These are phyloP conservation scores for Russula emetica DNA, from an alignment of 768 basidiomycete genomes.

Conservation along the genomic window DNA sequence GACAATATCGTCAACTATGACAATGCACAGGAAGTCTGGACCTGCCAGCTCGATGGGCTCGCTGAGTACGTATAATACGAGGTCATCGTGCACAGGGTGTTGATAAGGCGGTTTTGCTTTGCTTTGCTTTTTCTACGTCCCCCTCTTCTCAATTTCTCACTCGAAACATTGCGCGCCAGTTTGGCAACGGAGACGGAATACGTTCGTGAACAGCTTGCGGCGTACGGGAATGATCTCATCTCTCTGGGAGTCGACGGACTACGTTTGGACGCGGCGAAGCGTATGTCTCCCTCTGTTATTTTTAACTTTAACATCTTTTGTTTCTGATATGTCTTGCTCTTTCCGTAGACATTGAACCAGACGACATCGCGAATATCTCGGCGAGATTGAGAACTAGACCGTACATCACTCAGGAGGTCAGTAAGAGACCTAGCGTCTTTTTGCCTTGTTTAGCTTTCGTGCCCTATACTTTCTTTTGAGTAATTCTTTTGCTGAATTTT, in stretches of 20 bases:
- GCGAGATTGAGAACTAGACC: conserved; percentile 40
- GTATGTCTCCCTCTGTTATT: conserved; percentile 34
- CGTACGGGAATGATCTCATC: conserved; percentile 56
- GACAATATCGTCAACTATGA: conserved; percentile 55
- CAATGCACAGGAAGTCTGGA: conserved; percentile 49
- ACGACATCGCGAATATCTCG: conserved; percentile 53
- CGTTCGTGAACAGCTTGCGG: conserved; percentile 51
- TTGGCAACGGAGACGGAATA: conserved; percentile 60
- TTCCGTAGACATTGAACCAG: conserved; percentile 47
- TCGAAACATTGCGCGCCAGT: conserved; percentile 32
- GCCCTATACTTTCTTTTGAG: not conserved
- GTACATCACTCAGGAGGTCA: conserved; percentile 61
- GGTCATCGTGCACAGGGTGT: no score
- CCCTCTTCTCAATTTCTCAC: not conserved
- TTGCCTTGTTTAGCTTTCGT: no score
- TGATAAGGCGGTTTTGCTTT: no score
- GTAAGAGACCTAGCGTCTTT: not conserved
- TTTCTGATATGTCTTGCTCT: conserved; percentile 30
- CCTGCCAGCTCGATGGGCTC: conserved; percentile 38
- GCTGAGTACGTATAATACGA: conserved; percentile 37
- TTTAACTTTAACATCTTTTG: no score
- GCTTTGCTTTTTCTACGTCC: not conserved
- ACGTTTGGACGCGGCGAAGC: conserved; percentile 61
- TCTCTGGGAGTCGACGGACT: conserved; percentile 60
- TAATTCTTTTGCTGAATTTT: not conserved